Evolutionary conservation across 495 filamentous ascomycete species (phyloP).

Genomic region (Cenococcum geophilum): DNA sequence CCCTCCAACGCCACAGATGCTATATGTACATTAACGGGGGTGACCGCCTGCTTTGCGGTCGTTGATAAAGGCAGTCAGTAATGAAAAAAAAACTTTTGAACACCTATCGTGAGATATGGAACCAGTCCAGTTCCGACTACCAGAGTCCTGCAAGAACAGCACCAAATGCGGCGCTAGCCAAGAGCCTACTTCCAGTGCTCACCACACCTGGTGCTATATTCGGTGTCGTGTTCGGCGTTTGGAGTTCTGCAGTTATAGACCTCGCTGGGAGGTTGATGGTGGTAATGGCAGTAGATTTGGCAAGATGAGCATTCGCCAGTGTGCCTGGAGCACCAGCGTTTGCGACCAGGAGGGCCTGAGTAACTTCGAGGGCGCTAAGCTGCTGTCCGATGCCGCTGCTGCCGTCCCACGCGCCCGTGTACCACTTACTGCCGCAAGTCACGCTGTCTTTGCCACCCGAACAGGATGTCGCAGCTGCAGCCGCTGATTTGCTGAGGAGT

Average conservation of each 20-base stretch:
- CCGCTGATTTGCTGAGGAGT: constrained; percentile 36
- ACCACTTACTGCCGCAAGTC: constrained; percentile 40
- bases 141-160: not conserved
- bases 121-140: not conserved
- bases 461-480: constrained; percentile 40
- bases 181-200: not conserved
- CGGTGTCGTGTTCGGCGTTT: not conserved
- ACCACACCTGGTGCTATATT: not conserved
- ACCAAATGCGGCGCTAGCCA: not conserved
- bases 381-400: constrained; percentile 54
- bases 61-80: no score
- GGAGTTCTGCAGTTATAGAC: not conserved
- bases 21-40: no score
- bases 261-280: not conserved
- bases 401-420: constrained; percentile 39
- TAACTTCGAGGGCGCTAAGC: constrained; percentile 63
- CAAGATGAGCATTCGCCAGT: not conserved
- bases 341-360: constrained; percentile 49
- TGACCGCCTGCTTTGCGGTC: no score
- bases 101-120: not conserved
- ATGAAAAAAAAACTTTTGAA: not conserved
- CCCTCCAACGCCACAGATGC: no score
- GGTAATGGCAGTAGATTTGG: not conserved
- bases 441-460: constrained; percentile 31
- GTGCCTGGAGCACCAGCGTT: constrained; percentile 11